Base-by-base conservation (phyloP, 2,329 filamentous ascomycete genomes). In the Phaeosphaeriaceae sp. region DNA sequence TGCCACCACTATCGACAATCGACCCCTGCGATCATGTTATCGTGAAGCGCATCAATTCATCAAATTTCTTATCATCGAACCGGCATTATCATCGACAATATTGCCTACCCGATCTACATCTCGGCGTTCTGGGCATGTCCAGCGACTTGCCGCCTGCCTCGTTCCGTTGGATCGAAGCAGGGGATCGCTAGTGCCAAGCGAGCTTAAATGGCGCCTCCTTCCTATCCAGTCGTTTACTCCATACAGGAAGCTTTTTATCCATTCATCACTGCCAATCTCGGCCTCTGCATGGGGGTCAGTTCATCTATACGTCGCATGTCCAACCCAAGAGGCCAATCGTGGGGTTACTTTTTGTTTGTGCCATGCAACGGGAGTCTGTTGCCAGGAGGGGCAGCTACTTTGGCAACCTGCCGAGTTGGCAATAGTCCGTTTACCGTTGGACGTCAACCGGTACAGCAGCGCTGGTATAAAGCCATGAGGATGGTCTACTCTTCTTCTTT, bases 201-300 rank as follows among this genome's bases (percentile, higher is more conserved):
- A 46, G 54, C 49, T 57, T 60, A 44, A 56, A 58, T 66, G 51
- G 54, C 52, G 55, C 63, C 67, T 66, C 68, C 69, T 71, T 65
- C 69, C 69, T 60, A 53, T 61, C 66, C 42, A 35, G 66, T 59
- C 48, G 16, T 42, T 42, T 45, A 48, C 46, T 53, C 51, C 56
- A 61, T 50, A 45, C 37, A 39, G 50, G 48, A 68, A 66, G 58
- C 63, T 67, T 67, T 60, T 58, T 34, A 35, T 62, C 64, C 66
- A 70, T 71, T 56, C 67, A 62, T 42, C 34, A 52, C 50, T 46
- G 45, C 67, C 66, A 71, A 68, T 70, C 54, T 58, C 39, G 50
- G 52, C 54, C 50, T 51, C 40, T 58, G 50, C 23, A 44, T 42
- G 48, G 45, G 51, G 55, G 38, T 56, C 48, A 42, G 39, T 53